Percentiles rank a stretch among this genome's conserved stretches.
Evolutionary conservation across 306 rosid species (phyloP).

Genomic region (Fragaria nilgerrensis): DNA sequence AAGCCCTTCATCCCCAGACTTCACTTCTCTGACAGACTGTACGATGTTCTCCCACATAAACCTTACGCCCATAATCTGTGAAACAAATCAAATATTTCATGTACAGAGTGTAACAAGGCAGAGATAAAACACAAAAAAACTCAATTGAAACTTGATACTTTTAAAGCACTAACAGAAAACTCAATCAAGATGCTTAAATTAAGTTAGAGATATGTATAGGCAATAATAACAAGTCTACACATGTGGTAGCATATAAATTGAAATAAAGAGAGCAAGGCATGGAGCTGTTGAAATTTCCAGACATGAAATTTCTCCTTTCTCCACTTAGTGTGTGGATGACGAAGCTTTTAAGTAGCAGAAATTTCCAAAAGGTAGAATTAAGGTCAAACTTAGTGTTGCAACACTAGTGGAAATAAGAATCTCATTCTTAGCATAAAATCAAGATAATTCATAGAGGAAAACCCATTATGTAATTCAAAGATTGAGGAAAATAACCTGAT

Average conservation of each 20-base stretch:
- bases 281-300: conserved; percentile 3
- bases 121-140: conserved; percentile 8
- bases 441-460: not conserved
- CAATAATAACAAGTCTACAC: not conserved
- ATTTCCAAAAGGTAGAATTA: not conserved
- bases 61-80: conserved; percentile 83
- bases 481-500: conserved; percentile 54
- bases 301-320: not conserved
- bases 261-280: not conserved
- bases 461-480: not conserved
- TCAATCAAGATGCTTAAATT: not conserved
- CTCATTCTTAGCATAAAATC: conserved; percentile 6
- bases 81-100: conserved; percentile 17
- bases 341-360: not conserved
- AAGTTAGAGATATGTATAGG: not conserved
- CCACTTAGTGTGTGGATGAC: not conserved
- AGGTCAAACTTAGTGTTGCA: not conserved
- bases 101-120: not conserved
- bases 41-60: conserved; percentile 98
- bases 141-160: not conserved
- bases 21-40: conserved; percentile 85
- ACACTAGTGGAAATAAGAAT: not conserved
- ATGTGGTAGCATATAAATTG: conserved; percentile 8
- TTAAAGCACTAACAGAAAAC: not conserved
- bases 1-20: conserved; percentile 94